A percentile compares a stretch with the other conserved stretches of the same genome.
phyloP scores from a whole-genome alignment of 257 asterid genomes.

The Solanum sejunctum region DNA sequence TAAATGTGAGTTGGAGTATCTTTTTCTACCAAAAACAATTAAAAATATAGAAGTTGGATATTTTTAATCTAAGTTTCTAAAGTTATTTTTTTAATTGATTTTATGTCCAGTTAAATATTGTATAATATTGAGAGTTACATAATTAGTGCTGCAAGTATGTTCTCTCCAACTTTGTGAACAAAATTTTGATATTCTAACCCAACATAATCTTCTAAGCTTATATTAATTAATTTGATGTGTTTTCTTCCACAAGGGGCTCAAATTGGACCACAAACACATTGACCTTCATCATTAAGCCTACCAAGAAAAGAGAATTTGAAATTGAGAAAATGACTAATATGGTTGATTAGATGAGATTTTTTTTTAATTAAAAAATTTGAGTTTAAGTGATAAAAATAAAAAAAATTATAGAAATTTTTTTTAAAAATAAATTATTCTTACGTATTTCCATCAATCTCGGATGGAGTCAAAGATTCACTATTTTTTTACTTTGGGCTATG shows the following conservation, averaged over 20 bases:
- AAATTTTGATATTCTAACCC: not conserved
- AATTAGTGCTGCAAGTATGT: not conserved
- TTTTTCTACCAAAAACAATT: too few species aligned
- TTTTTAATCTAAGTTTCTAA: not conserved
- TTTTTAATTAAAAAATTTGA: accelerated
- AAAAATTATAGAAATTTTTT: too few species aligned
- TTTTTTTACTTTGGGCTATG: too few species aligned
- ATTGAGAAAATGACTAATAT: not conserved
- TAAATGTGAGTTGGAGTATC: not conserved
- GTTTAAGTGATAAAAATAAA: too few species aligned
- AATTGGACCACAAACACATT: not conserved
- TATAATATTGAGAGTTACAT: not conserved
- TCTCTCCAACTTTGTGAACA: not conserved
- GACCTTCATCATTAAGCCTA: not conserved
- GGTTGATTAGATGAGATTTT: not conserved
- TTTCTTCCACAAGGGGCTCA: not conserved
- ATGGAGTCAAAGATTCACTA: too few species aligned
- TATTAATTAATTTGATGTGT: not conserved
- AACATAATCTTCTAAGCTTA: not conserved
- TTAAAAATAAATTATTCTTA: not conserved
- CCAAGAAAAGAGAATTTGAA: not conserved
- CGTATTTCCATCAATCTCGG: too few species aligned
- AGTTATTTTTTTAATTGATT: not conserved
- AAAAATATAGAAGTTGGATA: too few species aligned
- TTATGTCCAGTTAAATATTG: not conserved